Evolutionary conservation across 129 eudicot genomes (phyloP).

Genomic region (Flaveria brownii): DNA sequence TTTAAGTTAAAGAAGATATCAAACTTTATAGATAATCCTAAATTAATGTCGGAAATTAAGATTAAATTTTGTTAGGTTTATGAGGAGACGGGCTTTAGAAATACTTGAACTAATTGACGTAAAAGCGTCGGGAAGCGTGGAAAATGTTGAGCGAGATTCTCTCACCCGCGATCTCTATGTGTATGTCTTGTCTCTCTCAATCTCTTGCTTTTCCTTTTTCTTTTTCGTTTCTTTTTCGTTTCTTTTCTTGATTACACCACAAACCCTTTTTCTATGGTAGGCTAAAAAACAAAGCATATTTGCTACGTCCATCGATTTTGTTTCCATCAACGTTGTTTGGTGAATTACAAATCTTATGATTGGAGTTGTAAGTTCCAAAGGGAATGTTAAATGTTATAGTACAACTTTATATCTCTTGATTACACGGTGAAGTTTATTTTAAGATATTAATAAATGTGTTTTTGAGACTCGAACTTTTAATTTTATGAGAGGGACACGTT

Average conservation of each 20-base stretch:
- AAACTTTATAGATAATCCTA: background rate
- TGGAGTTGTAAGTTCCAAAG: conserved; percentile 13
- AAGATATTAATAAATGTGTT: too few relatives aligned
- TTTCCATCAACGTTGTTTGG: conserved; percentile 27
- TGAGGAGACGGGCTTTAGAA: background rate
- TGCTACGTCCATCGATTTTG: conserved; percentile 3
- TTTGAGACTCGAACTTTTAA: too few relatives aligned
- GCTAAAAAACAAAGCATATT: conserved; percentile 29
- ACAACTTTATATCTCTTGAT: background rate
- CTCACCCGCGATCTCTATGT: background rate
- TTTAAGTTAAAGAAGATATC: background rate
- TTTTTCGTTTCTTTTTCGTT: conserved; percentile 19
- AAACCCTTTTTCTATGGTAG: conserved; percentile 32
- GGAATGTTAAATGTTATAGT: conserved; percentile 8
- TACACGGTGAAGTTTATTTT: background rate
- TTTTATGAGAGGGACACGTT: too few relatives aligned
- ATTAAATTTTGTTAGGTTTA: background rate
- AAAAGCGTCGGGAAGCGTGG: conserved; percentile 9
- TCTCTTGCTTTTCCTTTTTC: conserved; percentile 20
- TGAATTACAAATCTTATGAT: conserved; percentile 17
- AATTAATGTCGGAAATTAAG: background rate
- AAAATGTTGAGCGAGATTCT: conserved; percentile 17
- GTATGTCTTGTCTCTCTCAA: conserved; percentile 29
- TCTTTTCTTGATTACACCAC: conserved; percentile 30
- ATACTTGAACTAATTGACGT: background rate